Percentiles rank a stretch among this genome's conserved stretches.
Evolutionary conservation across 1,139 yeast genomes (phyloP).

Genomic region (Geotrichum bryndzae): DNA sequence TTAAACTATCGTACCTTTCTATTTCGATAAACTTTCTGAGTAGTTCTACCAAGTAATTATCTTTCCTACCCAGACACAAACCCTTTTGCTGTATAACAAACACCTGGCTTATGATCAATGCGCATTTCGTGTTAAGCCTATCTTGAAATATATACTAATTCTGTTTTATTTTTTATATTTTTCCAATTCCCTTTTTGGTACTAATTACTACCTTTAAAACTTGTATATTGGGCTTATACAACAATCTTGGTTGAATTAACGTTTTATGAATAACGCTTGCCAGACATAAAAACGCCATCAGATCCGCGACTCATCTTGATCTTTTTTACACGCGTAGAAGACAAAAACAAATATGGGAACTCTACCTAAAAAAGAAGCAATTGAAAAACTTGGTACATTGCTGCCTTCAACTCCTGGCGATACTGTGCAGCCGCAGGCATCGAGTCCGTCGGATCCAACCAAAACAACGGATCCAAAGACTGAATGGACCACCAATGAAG

Average conservation of each 20-base stretch:
- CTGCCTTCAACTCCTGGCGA: background rate
- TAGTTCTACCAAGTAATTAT: background rate
- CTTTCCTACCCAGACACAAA: no score
- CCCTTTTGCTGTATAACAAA: no score
- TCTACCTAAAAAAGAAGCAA: background rate
- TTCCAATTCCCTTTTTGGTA: background rate
- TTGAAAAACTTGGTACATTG: background rate
- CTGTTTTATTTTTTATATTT: background rate
- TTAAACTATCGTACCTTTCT: background rate
- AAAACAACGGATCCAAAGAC: background rate
- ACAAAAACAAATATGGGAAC: background rate
- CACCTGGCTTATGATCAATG: background rate
- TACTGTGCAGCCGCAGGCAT: background rate
- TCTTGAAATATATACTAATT: background rate
- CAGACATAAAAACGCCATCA: background rate
- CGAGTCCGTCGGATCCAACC: background rate
- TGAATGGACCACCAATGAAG: background rate
- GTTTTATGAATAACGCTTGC: background rate
- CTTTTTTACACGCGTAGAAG: background rate
- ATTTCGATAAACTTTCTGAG: background rate
- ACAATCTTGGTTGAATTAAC: background rate
- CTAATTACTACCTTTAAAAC: background rate
- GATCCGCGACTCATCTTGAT: background rate
- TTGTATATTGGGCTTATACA: background rate
- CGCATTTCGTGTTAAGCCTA: background rate